A percentile compares a stretch with the other conserved stretches of the same genome.
These are phyloP conservation scores for Lichtheimia hyalospora DNA, from an alignment of 371 early-diverging fungal species.

Conservation along the genomic window DNA sequence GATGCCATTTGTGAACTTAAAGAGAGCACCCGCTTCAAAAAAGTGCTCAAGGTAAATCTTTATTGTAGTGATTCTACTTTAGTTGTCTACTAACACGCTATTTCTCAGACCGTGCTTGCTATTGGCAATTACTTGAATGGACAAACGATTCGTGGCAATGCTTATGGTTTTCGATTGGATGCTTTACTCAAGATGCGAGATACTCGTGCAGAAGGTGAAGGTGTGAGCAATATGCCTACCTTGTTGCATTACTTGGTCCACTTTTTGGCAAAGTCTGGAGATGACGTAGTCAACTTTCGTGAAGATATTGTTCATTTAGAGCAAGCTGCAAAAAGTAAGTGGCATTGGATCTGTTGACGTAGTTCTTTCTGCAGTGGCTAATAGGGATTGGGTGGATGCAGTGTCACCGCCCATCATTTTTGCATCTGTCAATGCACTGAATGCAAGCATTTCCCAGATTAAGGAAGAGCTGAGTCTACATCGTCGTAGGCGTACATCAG, in stretches of 20 bases:
- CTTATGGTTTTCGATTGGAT: conserved; percentile 77
- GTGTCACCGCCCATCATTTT: conserved; percentile 67
- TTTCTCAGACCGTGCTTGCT: conserved; percentile 61
- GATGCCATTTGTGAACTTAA: conserved; percentile 29
- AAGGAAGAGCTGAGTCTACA: conserved; percentile 55
- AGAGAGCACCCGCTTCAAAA: conserved; percentile 45
- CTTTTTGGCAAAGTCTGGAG: conserved; percentile 59
- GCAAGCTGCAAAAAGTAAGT: conserved; percentile 63
- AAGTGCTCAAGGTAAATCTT: conserved; percentile 55
- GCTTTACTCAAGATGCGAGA: conserved; percentile 72
- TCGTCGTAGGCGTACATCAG: conserved; percentile 25
- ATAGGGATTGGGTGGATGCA: conserved; percentile 7
- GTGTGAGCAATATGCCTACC: conserved; percentile 59
- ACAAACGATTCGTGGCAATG: conserved; percentile 79
- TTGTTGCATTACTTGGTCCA: conserved; percentile 77
- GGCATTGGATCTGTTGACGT: no score
- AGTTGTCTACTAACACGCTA: background rate
- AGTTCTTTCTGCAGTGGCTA: no score
- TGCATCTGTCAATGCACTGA: conserved; percentile 59
- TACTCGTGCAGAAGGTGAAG: conserved; percentile 63
- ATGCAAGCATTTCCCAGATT: conserved; percentile 54
- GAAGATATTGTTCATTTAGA: conserved; percentile 73
- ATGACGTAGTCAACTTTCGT: conserved; percentile 58
- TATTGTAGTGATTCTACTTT: no score
- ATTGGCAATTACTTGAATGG: conserved; percentile 86